Base-by-base conservation (phyloP, 345 rosid species). In the Geranium brycei region DNA sequence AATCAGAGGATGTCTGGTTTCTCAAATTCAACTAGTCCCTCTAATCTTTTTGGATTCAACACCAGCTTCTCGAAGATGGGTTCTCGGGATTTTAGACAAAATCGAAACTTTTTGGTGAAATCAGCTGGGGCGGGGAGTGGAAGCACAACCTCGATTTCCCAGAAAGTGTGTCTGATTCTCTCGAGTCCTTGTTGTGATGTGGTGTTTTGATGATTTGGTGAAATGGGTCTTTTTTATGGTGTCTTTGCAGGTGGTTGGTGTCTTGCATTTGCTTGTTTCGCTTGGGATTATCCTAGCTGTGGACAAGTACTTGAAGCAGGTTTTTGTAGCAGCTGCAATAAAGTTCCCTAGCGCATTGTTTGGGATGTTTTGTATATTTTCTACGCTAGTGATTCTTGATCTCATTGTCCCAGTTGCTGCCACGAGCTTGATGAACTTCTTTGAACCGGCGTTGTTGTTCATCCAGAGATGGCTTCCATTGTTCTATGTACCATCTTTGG, bases 281-380 rank as follows among this genome's bases (percentile, higher is more conserved):
- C 88, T 92, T n/a, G 92, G 91, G 63, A 75, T 85, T 55, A 81
- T 92, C 74, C 79, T 92, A n/a, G 96, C 95, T 6, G 68, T 71
- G 78, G 98, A 92, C 56, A 77, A 75, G 61, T 79, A 76, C 38
- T 83, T 92, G 86, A 85, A 89, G 63, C 61, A 72, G 66, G 96
- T 91, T 12, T 92, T 92, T 78, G 73, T 83, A 41, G 86, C 82
- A 8, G 95, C 98, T 16, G 83, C 95, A n/a, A 83, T 91, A 40
- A 87, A 89, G 83, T 91, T 91, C 72, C 98, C 98, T 14, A 91
- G 98, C 64, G 98, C 96, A 10, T 70, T 91, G 59, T 89, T 91
- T 67, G 98, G 98, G 32, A 91, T 91, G 98, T 92, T 92, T 63
- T 92, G 96, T 77, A 92, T 89, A 62, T 92, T 92, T 75, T 80